Percentiles rank a stretch among this genome's conserved stretches.
Conservation (phyloP, 495 filamentous ascomycete species). For the Usnea hakonensis region DNA sequence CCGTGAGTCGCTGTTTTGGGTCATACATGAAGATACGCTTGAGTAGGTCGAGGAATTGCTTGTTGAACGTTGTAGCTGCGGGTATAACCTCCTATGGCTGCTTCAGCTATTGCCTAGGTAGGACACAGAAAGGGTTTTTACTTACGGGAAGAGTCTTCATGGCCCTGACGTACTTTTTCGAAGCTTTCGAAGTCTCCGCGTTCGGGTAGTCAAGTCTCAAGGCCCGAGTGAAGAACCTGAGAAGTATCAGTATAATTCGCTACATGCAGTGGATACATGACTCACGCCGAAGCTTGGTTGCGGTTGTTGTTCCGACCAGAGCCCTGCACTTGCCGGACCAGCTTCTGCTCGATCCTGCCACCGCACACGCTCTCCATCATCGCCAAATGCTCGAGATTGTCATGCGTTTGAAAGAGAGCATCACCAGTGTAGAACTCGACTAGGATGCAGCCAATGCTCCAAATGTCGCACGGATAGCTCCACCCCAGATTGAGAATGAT, state of each 20-base stretch:
- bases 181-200: conserved; percentile 76
- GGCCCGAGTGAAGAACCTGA: conserved; percentile 73
- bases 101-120: conserved; percentile 3
- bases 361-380: conserved; percentile 97
- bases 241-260: conserved; percentile 12
- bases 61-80: conserved; percentile 65
- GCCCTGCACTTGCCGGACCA: conserved; percentile 68
- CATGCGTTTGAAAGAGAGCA: conserved; percentile 94
- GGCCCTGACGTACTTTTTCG: conserved; percentile 83
- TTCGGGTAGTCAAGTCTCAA: conserved; percentile 81
- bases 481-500: conserved; percentile 95
- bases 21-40: conserved; percentile 93
- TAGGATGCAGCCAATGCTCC: conserved; percentile 97
- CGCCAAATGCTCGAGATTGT: conserved; percentile 95
- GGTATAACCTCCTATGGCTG: conserved; percentile 79
- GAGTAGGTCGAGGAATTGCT: conserved; percentile 79
- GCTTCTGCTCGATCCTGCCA: conserved; percentile 59
- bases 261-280: conserved; percentile 12
- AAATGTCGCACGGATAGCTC: conserved; percentile 97
- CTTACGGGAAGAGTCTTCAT: conserved; percentile 87
- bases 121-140: conserved; percentile 2
- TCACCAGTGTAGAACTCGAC: conserved; percentile 99
- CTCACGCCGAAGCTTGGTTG: conserved; percentile 79
- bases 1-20: conserved; percentile 80
- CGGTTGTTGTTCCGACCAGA: conserved; percentile 53